Conservation (phyloP, 495 filamentous ascomycete genomes). For the Bombardia bombarda region DNA sequence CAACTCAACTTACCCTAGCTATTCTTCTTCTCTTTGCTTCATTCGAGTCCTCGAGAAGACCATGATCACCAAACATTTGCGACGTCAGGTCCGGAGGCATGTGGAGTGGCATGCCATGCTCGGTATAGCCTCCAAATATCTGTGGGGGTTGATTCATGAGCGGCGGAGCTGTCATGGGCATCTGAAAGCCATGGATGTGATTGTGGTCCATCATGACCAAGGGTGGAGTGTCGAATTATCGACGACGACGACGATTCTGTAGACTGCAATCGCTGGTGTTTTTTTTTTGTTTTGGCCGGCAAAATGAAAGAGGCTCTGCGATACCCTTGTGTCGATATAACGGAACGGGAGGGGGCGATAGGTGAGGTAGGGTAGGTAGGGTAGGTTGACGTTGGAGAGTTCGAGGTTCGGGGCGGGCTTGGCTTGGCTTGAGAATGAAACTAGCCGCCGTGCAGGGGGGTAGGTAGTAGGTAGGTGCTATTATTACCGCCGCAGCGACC, state of each 20-base stretch:
- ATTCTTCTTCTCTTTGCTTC: constrained; percentile 91
- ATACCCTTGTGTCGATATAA: background rate
- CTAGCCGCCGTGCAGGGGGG: constrained; percentile 12
- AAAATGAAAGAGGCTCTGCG: background rate
- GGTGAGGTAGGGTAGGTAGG: background rate
- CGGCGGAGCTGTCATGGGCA: constrained; percentile 47
- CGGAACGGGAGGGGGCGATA: background rate
- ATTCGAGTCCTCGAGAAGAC: constrained; percentile 57
- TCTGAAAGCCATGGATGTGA: constrained; percentile 40
- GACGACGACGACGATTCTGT: too few species aligned
- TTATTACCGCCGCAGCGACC: constrained; percentile 19
- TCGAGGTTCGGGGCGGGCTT: constrained; percentile 2
- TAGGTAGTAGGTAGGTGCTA: constrained; percentile 7
- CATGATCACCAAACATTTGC: constrained; percentile 53
- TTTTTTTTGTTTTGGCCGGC: too few species aligned
- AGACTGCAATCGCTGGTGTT: too few species aligned
- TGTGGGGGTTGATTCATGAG: constrained; percentile 59
- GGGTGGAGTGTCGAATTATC: too few species aligned
- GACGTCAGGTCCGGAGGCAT: constrained; percentile 47
- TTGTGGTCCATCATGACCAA: constrained; percentile 37
- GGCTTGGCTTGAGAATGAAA: background rate
- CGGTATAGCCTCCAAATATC: constrained; percentile 57
- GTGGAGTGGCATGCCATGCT: constrained; percentile 49
- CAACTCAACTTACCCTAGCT: constrained; percentile 57
- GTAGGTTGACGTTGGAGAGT: background rate